Evolutionary conservation across 2,329 filamentous ascomycete genomes (phyloP), one percentile per base, ranked within the genome.

Genomic region (Aspergillus flavus): DNA sequence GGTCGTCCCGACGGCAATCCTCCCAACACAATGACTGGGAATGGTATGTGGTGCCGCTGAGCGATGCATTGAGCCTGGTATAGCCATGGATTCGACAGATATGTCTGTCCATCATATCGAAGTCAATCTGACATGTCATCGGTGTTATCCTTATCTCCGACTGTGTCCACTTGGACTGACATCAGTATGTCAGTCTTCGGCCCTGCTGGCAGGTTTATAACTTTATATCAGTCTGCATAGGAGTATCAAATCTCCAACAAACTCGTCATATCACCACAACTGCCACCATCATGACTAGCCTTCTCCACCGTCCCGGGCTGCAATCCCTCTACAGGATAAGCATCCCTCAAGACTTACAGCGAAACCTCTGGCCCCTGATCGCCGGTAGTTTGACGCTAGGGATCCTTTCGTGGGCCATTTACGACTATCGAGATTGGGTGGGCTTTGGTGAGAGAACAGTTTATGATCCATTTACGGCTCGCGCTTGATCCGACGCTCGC

Each of bases 1-100:
- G 48, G 12, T 52, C 19, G 28, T 52, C 48, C 3, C 16, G 48
- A 21, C 48, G 1, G n/a, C 30, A 59, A 19, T 21, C 30, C 4
- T 53, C 60, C 3, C 43, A 34, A 16, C 23, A 52, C 36, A 61
- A 61, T 61, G 60, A 61, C 7, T 61, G 55, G 59, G 59, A 61
- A 23, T 26, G 41, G n/a, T 50, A 50, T 58, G 59, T 61, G 19
- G 55, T 61, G 14, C 59, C 59, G 23, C 26, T 57, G 34, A 64
- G 58, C 41, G 58, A 60, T 34, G 58, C 58, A 14, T 45, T 60
- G n/a, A 60, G 58, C 12, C 30, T 60, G 19, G 58, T 54, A 16
- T 61, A 57, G 52, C 30, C 59, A 26, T 26, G 11, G 6, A 48
- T 14, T 16, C 3, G 6, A 26, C 23, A 41, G 36, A 19, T 41